These are phyloP conservation scores for Tuber brumale DNA, from an alignment of 495 filamentous ascomycete genomes.

Conservation along the genomic window DNA sequence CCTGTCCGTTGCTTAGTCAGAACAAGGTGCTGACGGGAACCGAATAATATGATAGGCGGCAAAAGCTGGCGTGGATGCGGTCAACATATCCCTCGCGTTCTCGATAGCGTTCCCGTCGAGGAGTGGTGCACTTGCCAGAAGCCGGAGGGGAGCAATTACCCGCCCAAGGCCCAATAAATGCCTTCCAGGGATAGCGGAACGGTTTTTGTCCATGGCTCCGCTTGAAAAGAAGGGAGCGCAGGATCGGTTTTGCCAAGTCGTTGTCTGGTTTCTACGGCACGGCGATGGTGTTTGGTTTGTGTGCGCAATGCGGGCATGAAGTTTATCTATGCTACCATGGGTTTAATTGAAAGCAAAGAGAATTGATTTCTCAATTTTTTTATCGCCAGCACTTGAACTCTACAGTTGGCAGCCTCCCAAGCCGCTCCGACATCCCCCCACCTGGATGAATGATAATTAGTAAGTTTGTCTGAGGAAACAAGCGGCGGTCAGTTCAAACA, in stretches of 20 bases:
- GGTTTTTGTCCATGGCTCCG: too few relatives aligned
- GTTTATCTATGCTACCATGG: background rate
- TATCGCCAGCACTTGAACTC: background rate
- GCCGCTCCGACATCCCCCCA: background rate
- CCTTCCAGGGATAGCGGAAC: background rate
- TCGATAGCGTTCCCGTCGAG: conserved; percentile 55
- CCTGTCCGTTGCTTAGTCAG: background rate
- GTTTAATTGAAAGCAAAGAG: background rate
- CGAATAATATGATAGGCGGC: conserved; percentile 50
- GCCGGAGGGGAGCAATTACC: conserved; percentile 33
- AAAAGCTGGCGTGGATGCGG: conserved; percentile 69
- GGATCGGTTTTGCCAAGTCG: background rate
- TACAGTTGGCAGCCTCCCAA: background rate
- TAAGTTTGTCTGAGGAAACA: background rate
- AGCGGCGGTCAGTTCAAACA: background rate
- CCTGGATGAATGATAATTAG: background rate
- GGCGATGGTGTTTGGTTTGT: background rate
- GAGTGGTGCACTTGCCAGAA: conserved; percentile 54
- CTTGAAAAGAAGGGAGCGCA: background rate
- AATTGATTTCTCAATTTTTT: background rate
- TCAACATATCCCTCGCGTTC: conserved; percentile 58
- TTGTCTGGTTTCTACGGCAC: background rate
- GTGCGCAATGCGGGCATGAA: background rate
- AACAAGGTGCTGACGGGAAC: background rate
- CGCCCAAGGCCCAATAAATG: conserved; percentile 16